Percentiles rank a stretch among this genome's conserved stretches.
These are phyloP conservation scores for Blastocrithidia nonstop DNA, from an alignment of 208 protist species.

Conservation along the genomic window DNA sequence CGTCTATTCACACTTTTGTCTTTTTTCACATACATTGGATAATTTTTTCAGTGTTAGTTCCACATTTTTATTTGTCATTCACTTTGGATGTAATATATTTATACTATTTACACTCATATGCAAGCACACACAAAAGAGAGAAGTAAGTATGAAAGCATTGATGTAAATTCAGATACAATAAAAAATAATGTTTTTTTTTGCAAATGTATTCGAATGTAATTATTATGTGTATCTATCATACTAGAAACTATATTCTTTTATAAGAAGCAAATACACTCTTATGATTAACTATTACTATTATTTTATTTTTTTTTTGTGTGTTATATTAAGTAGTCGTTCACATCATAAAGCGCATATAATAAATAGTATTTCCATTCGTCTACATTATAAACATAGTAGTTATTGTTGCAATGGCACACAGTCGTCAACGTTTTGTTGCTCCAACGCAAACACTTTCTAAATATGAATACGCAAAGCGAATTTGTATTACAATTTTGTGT, in stretches of 20 bases:
- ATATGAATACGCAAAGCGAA: conserved; percentile 2
- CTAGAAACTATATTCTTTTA: conserved; percentile 9
- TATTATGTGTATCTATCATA: conserved; percentile 6
- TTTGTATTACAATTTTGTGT: not conserved
- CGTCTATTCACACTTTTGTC: not conserved
- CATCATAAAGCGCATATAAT: no score
- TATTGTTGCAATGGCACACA: no score
- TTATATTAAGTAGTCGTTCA: no score
- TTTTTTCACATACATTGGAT: not conserved
- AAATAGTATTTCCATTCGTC: no score
- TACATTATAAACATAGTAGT: no score
- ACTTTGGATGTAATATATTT: not conserved
- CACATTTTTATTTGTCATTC: conserved; percentile 1
- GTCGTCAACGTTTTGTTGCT: not conserved
- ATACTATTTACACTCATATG: conserved; percentile 4
- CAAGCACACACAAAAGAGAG: conserved; percentile 1
- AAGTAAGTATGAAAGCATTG: no score
- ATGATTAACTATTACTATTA: not conserved
- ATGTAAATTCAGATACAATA: no score
- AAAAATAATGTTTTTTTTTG: conserved; percentile 1
- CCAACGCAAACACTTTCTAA: not conserved
- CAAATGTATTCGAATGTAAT: conserved; percentile 2
- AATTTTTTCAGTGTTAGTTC: not conserved
- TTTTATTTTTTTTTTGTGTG: not conserved
- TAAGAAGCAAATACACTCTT: conserved; percentile 1